A percentile compares a stretch with the other conserved stretches of the same genome.
phyloP scores from a whole-genome alignment of 768 basidiomycete genomes.

The Lyophyllum atratum region DNA sequence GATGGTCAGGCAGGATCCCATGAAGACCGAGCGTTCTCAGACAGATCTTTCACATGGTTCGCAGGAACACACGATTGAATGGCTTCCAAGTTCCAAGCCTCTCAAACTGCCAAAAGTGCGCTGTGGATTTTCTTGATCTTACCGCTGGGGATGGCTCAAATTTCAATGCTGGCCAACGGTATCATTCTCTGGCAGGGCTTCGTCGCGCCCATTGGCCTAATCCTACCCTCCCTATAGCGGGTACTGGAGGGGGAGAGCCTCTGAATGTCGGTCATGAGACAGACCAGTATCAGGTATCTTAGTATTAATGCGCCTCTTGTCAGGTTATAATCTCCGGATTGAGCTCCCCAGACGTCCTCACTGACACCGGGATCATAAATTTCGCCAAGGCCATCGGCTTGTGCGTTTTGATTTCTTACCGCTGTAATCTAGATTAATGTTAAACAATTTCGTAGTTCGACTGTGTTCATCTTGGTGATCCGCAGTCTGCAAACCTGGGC shows the following conservation, averaged over 20 bases:
- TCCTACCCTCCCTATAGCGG: slow-evolving; percentile 24
- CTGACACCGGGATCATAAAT: slow-evolving; percentile 55
- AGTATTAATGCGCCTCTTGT: neutral
- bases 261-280: slow-evolving; percentile 60
- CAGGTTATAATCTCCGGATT: slow-evolving; percentile 66
- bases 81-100: no score
- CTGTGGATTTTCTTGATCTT: slow-evolving; percentile 46
- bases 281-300: slow-evolving; percentile 30
- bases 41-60: no score
- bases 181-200: neutral
- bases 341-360: slow-evolving; percentile 60
- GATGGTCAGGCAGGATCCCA: no score
- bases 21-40: no score
- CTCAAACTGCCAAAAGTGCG: slow-evolving; percentile 16
- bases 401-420: slow-evolving; percentile 35
- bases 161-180: slow-evolving; percentile 59
- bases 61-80: no score
- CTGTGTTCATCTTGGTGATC: slow-evolving; percentile 63
- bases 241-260: slow-evolving; percentile 62
- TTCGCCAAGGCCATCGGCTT: slow-evolving; percentile 65
- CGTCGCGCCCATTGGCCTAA: neutral
- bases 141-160: slow-evolving; percentile 48
- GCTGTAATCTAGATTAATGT: slow-evolving; percentile 30
- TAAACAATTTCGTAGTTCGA: slow-evolving; percentile 20
- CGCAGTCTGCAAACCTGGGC: slow-evolving; percentile 75